Conservation (phyloP, 1,139 yeast genomes). For the Wickerhamomyces sp. region DNA sequence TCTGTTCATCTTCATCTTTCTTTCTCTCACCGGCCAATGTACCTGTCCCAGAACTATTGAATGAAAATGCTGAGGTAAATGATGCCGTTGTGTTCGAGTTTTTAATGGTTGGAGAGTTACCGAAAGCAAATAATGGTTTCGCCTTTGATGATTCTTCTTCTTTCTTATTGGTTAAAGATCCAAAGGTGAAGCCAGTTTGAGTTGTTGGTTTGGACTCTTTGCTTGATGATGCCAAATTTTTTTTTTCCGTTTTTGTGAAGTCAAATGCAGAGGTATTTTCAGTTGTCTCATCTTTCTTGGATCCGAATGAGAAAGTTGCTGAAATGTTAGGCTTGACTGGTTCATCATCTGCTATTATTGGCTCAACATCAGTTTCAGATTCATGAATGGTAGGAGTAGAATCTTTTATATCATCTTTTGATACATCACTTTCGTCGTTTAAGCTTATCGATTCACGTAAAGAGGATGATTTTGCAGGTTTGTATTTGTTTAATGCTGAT, state of each 20-base stretch:
- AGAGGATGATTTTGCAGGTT: conserved; percentile 32
- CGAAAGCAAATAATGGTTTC: background rate
- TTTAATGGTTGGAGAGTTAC: background rate
- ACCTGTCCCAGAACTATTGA: background rate
- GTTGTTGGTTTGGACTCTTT: background rate
- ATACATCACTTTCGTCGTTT: conserved; percentile 7
- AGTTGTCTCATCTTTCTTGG: background rate
- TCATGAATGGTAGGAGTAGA: too few species aligned
- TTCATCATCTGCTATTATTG: conserved; percentile 6
- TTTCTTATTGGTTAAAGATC: background rate
- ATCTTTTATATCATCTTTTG: conserved; percentile 3
- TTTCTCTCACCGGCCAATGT: background rate
- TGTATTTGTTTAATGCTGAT: conserved; percentile 22
- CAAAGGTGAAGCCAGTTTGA: background rate
- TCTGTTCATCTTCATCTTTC: background rate
- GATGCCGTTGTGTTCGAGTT: background rate
- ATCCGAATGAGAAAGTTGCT: background rate
- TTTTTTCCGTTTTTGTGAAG: too few species aligned
- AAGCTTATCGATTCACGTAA: conserved; percentile 27
- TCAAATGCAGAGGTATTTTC: too few species aligned
- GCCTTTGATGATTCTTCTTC: background rate
- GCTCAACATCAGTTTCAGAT: background rate
- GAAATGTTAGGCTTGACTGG: background rate
- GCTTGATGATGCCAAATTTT: background rate
- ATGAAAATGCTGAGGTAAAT: background rate